Evolutionary conservation across 768 basidiomycete species (phyloP).

Genomic region (Termitomyces sp.): DNA sequence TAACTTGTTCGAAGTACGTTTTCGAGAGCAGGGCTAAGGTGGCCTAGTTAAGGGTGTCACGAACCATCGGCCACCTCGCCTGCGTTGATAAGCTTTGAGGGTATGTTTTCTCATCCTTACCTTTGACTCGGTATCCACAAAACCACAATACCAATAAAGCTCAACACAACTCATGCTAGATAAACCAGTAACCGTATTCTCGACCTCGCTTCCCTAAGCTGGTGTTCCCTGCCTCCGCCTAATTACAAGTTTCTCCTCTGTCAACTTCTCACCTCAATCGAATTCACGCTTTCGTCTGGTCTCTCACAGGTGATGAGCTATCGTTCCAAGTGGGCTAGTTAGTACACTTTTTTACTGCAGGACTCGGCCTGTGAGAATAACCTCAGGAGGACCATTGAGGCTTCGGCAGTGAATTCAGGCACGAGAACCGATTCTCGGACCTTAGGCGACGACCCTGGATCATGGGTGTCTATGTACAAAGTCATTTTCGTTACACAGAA

Average conservation of each 20-base stretch:
- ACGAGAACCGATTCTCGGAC: slow-evolving; percentile 3
- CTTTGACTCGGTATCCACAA: no score
- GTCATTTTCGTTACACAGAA: slow-evolving; percentile 2
- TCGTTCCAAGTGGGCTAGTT: slow-evolving; percentile 2
- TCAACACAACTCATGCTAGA: neutral
- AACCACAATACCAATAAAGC: slow-evolving; percentile 3
- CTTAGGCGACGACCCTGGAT: neutral
- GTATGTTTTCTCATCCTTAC: no score
- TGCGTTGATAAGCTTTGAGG: no score
- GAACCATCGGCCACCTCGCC: no score
- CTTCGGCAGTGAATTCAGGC: slow-evolving; percentile 2
- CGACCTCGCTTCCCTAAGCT: slow-evolving; percentile 1
- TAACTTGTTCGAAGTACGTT: no score
- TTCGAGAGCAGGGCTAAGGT: no score
- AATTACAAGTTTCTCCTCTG: neutral
- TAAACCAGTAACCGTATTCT: slow-evolving; percentile 1
- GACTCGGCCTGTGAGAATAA: neutral
- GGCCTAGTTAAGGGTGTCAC: no score
- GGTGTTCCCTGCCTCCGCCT: neutral
- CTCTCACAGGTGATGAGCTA: slow-evolving; percentile 1
- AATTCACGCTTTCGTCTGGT: slow-evolving; percentile 10
- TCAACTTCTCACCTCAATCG: neutral
- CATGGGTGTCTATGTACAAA: slow-evolving; percentile 1
- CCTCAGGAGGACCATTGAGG: no score
- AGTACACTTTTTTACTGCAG: neutral